Conservation (phyloP, 495 filamentous ascomycete species). For the Aspergillus bridgeri region DNA sequence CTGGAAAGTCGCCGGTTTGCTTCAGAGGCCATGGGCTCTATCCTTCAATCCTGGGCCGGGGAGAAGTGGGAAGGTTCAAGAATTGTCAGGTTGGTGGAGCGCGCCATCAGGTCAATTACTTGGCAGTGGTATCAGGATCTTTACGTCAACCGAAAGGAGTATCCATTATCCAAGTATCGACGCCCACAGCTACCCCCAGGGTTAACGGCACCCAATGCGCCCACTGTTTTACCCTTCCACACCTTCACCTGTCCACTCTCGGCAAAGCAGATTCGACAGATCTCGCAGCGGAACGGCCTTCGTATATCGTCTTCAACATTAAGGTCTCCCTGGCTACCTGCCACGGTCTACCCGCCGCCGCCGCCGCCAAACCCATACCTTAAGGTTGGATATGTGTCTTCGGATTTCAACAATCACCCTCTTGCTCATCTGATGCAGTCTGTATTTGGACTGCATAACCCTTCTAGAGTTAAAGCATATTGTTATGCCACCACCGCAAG, state of each 20-base stretch:
- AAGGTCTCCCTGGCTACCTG: slow-evolving; percentile 78
- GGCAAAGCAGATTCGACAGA: slow-evolving; percentile 89
- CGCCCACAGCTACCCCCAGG: slow-evolving; percentile 72
- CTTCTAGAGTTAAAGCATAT: slow-evolving; percentile 69
- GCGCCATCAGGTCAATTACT: slow-evolving; percentile 68
- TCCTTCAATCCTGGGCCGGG: slow-evolving; percentile 68
- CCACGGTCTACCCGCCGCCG: slow-evolving; percentile 77
- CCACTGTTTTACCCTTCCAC: slow-evolving; percentile 97
- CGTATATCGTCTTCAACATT: slow-evolving; percentile 90
- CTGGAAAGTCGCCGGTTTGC: slow-evolving; percentile 29
- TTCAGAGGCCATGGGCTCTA: slow-evolving; percentile 32
- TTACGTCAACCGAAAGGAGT: slow-evolving; percentile 59
- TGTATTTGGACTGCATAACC: slow-evolving; percentile 89
- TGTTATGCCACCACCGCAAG: slow-evolving; percentile 97
- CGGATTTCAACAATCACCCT: slow-evolving; percentile 99
- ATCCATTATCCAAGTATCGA: slow-evolving; percentile 58
- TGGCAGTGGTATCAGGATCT: slow-evolving; percentile 89
- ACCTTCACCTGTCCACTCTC: slow-evolving; percentile 95
- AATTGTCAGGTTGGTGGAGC: slow-evolving; percentile 80
- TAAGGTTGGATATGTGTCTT: slow-evolving; percentile 93
- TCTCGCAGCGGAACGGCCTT: slow-evolving; percentile 91
- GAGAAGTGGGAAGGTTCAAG: slow-evolving; percentile 85
- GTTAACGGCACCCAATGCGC: slow-evolving; percentile 80
- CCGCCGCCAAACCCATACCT: slow-evolving; percentile 77
- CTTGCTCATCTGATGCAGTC: slow-evolving; percentile 98